These are phyloP conservation scores for Melampsora americana DNA, from an alignment of 1,284 basidiomycete species.

Conservation along the genomic window DNA sequence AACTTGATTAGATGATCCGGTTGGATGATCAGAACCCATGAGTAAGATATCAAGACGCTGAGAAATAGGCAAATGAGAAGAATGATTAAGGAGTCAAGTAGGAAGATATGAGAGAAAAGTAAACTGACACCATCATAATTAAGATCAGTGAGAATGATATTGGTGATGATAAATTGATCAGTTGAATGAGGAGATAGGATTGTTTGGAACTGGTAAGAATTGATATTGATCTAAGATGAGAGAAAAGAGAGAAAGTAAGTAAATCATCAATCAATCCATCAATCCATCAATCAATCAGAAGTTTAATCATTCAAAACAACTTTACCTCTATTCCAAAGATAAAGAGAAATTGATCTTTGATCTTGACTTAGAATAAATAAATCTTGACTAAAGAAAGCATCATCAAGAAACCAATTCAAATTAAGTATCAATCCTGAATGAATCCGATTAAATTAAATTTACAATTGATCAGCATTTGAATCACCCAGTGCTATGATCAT, in stretches of 20 bases:
- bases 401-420: not conserved
- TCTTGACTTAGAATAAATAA: constrained; percentile 70
- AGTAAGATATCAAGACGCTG: constrained; percentile 24
- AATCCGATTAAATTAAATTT: constrained; percentile 53
- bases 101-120: constrained; percentile 12
- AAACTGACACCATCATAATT: constrained; percentile 38
- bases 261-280: no score
- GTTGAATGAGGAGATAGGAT: constrained; percentile 26
- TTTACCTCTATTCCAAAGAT: constrained; percentile 78
- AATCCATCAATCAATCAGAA: not conserved
- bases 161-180: constrained; percentile 33
- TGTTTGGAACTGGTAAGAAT: constrained; percentile 14
- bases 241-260: not conserved
- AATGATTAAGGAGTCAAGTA: constrained; percentile 44
- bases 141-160: constrained; percentile 35
- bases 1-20: not conserved
- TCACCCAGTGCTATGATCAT: constrained; percentile 86
- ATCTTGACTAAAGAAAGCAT: constrained; percentile 65
- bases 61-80: constrained; percentile 42
- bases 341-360: constrained; percentile 69
- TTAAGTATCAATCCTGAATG: constrained; percentile 27
- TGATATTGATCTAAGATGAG: constrained; percentile 18
- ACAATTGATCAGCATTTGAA: constrained; percentile 94
- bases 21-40: constrained; percentile 18
- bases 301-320: not conserved